A percentile compares a stretch with the other conserved stretches of the same genome.
Evolutionary conservation across 2,329 filamentous ascomycete species (phyloP).

Genomic region (Aspergillus novoparasiticus): DNA sequence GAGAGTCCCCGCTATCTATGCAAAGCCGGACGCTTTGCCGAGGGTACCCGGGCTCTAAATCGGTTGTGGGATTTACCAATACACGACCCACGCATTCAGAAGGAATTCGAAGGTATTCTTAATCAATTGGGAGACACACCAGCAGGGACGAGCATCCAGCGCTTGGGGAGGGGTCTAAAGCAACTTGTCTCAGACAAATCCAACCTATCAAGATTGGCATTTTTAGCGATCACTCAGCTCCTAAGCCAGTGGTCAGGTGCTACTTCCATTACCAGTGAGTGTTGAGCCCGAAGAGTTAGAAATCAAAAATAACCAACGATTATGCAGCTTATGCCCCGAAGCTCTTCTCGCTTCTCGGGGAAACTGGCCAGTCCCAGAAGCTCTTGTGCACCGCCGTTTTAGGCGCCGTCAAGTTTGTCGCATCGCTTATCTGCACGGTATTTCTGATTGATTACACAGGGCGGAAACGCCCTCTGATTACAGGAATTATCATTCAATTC

Average conservation of each 20-base stretch:
- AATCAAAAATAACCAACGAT: neutral
- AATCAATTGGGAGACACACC: conserved; percentile 8
- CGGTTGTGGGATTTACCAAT: conserved; percentile 44
- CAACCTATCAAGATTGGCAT: conserved; percentile 70
- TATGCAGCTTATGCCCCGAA: conserved; percentile 64
- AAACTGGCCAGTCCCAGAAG: conserved; percentile 66
- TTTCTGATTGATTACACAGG: conserved; percentile 77
- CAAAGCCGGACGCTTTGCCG: conserved; percentile 60
- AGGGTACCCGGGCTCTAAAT: conserved; percentile 50
- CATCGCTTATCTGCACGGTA: conserved; percentile 67
- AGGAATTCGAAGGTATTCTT: conserved; percentile 14
- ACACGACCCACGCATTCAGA: conserved; percentile 13
- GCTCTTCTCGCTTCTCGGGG: conserved; percentile 71
- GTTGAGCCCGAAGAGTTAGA: neutral
- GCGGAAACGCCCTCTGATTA: conserved; percentile 60
- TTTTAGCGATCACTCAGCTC: conserved; percentile 67
- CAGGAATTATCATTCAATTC: conserved; percentile 52
- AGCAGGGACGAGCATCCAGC: neutral
- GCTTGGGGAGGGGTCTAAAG: conserved; percentile 1
- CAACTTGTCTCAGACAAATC: conserved; percentile 59
- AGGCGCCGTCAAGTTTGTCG: conserved; percentile 70
- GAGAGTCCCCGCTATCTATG: conserved; percentile 70
- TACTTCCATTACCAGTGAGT: conserved; percentile 65
- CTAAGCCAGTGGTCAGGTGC: conserved; percentile 73
- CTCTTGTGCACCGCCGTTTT: conserved; percentile 74